phyloP scores from a whole-genome alignment of 2,329 filamentous ascomycete species.

The Periconia sp. region DNA sequence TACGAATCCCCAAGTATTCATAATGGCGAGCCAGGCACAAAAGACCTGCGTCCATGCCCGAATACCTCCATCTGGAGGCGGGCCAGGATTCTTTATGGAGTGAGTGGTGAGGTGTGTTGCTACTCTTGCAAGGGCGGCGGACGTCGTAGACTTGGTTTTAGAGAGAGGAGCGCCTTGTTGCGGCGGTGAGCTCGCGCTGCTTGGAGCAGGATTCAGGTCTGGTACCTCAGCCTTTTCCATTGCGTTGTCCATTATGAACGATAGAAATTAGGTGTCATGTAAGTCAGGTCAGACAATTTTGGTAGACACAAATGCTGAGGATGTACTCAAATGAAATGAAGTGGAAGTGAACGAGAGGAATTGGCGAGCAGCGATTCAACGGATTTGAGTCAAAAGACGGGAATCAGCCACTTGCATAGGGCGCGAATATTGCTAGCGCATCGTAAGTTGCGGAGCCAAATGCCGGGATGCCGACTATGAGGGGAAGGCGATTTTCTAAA shows the following conservation, averaged over 20 bases:
- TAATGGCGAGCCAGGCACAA: constrained; percentile 36
- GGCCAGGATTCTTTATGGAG: constrained; percentile 34
- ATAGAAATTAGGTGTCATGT: too few relatives aligned
- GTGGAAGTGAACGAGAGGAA: too few relatives aligned
- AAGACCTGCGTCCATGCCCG: constrained; percentile 40
- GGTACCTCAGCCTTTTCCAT: constrained; percentile 15
- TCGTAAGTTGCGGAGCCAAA: too few relatives aligned
- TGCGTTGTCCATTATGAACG: too few relatives aligned
- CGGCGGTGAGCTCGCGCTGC: constrained; percentile 7
- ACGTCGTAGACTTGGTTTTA: constrained; percentile 19
- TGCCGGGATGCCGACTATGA: constrained; percentile 3
- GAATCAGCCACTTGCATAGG: too few relatives aligned
- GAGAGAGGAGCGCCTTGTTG: constrained; percentile 10
- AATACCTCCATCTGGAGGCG: constrained; percentile 53
- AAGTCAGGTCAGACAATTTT: too few relatives aligned
- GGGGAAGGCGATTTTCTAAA: background rate
- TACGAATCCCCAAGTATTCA: constrained; percentile 48
- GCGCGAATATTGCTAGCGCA: too few relatives aligned
- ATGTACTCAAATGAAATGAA: too few relatives aligned
- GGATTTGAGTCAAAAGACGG: too few relatives aligned
- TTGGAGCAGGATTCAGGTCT: constrained; percentile 6
- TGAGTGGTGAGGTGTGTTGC: constrained; percentile 43
- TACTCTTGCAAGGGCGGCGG: constrained; percentile 29
- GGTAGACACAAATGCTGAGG: too few relatives aligned
- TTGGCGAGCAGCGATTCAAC: too few relatives aligned